Conservation (phyloP, 1,139 yeast species). For the Pneumocystis oryctolagi region DNA sequence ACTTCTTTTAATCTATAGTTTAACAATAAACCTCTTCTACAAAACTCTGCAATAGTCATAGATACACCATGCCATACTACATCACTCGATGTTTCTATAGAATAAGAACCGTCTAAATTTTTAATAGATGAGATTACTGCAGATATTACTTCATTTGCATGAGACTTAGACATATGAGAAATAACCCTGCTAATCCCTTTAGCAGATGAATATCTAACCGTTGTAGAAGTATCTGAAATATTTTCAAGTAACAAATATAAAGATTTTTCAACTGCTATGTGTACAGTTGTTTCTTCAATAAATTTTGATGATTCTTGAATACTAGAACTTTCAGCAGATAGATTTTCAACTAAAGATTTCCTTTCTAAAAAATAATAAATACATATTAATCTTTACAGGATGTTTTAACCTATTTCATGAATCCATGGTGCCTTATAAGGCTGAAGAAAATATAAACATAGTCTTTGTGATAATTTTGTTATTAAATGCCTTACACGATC, state of each 20-base stretch:
- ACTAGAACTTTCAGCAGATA: conserved; percentile 16
- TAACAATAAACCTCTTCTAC: conserved; percentile 23
- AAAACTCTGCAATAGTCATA: conserved; percentile 33
- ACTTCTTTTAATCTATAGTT: conserved; percentile 6
- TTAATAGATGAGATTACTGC: conserved; percentile 23
- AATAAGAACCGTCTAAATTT: conserved; percentile 14
- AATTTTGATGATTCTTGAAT: background rate
- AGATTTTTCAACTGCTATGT: conserved; percentile 10
- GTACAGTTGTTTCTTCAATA: background rate
- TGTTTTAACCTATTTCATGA: background rate
- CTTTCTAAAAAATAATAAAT: background rate
- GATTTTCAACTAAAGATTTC: conserved; percentile 13
- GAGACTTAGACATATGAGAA: conserved; percentile 21
- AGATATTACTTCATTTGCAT: conserved; percentile 25
- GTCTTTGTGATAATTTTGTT: background rate
- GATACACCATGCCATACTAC: conserved; percentile 34
- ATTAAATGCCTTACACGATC: background rate
- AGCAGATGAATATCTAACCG: conserved; percentile 32
- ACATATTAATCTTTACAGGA: background rate
- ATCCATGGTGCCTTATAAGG: background rate
- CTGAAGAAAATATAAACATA: background rate
- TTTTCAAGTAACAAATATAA: conserved; percentile 6
- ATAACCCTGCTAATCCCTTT: conserved; percentile 32
- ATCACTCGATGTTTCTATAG: conserved; percentile 18
- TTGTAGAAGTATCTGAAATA: conserved; percentile 20